These are phyloP conservation scores for Aspergillus mulundensis DNA, from an alignment of 495 filamentous ascomycete genomes.

Conservation along the genomic window DNA sequence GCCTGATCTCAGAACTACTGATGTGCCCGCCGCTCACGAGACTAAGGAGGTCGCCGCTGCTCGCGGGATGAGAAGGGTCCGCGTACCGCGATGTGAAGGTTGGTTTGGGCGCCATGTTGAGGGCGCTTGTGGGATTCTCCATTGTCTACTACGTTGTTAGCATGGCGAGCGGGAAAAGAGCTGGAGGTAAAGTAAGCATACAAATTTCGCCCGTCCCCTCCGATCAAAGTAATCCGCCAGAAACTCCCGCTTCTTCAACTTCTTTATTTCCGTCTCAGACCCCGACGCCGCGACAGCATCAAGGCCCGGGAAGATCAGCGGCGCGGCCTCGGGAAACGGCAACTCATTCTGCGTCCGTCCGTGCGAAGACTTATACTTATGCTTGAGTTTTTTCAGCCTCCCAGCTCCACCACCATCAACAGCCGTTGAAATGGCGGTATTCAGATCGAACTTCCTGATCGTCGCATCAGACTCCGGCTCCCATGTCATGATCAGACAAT, in stretches of 20 bases:
- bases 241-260: slow-evolving; percentile 32
- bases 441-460: slow-evolving; percentile 22
- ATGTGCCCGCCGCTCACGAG: too few species aligned
- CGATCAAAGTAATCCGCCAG: slow-evolving; percentile 51
- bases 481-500: slow-evolving; percentile 58
- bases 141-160: background rate
- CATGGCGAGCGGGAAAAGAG: too few species aligned
- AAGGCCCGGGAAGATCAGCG: slow-evolving; percentile 51
- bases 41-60: slow-evolving; percentile 10
- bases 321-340: slow-evolving; percentile 36
- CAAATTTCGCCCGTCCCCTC: slow-evolving; percentile 51
- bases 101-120: slow-evolving; percentile 22
- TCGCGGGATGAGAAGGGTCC: slow-evolving; percentile 52
- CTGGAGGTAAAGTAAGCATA: too few species aligned
- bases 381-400: slow-evolving; percentile 19
- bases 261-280: slow-evolving; percentile 32
- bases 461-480: slow-evolving; percentile 37
- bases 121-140: slow-evolving; percentile 30
- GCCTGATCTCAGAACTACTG: too few species aligned
- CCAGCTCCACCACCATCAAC: slow-evolving; percentile 1
- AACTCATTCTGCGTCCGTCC: slow-evolving; percentile 44
- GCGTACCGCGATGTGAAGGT: slow-evolving; percentile 48
- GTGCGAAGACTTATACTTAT: slow-evolving; percentile 38
- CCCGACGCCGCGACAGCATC: slow-evolving; percentile 23
- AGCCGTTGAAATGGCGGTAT: slow-evolving; percentile 26